phyloP scores from a whole-genome alignment of 345 rosid species.

The Cardamine occulta region DNA sequence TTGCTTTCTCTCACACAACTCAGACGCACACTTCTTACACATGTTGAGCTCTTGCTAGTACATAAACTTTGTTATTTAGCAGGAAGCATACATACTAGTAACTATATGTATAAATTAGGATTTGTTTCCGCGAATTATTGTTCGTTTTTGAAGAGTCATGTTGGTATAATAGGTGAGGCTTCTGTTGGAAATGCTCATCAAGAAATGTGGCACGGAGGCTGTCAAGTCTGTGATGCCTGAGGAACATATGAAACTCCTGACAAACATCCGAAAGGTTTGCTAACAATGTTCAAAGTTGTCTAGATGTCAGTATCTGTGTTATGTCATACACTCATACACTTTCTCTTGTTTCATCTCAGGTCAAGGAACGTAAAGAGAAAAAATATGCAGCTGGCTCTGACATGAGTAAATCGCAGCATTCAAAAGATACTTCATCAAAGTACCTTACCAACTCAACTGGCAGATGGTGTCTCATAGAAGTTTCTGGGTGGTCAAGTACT shows the following conservation, averaged over 20 bases:
- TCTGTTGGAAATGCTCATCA: constrained; percentile 91
- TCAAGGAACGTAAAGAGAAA: constrained; percentile 79
- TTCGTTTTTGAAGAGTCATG: constrained; percentile 25
- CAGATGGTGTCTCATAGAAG: constrained; percentile 21
- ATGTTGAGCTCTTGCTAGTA: constrained; percentile 13
- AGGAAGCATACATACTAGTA: neutral
- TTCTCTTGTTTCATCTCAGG: constrained; percentile 50
- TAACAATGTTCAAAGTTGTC: constrained; percentile 10
- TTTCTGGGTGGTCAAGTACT: constrained; percentile 20
- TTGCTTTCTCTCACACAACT: constrained; percentile 15
- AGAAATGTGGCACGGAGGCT: constrained; percentile 91
- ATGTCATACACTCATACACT: constrained; percentile 21
- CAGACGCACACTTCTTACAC: neutral
- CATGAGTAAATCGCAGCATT: constrained; percentile 68
- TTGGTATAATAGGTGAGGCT: constrained; percentile 68
- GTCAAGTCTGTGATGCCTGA: constrained; percentile 97
- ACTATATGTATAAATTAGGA: neutral
- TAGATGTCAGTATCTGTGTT: constrained; percentile 17
- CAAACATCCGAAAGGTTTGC: constrained; percentile 90
- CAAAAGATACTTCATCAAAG: constrained; percentile 86
- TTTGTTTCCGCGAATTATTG: constrained; percentile 17
- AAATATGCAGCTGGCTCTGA: constrained; percentile 60
- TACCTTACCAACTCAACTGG: constrained; percentile 36
- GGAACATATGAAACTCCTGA: constrained; percentile 92
- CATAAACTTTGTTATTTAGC: constrained; percentile 10